Base-by-base conservation (phyloP, 441 rosid species). In the Mallotus japonicus region DNA sequence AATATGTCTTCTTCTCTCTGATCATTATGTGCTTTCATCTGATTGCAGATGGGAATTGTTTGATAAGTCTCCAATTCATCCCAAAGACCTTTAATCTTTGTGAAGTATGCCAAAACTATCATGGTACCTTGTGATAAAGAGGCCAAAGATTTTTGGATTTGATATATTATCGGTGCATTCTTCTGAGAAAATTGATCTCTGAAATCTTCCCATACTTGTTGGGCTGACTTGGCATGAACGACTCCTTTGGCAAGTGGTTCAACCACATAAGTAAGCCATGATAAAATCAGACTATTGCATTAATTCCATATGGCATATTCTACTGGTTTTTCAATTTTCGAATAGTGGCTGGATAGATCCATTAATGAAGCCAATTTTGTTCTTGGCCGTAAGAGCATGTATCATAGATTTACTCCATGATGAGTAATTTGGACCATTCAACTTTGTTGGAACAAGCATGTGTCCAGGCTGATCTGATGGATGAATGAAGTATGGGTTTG, bases 351-450 rank as follows among this genome's bases (percentile, higher is more conserved):
- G 5, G 20, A 16, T 53, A 6, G 56, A 13, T 13, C 56, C 19
- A 5, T 53, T 15, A 7, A 53, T 53, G 56, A 53, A 53, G 17
- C 65, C 47, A 32, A 62, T 62, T 62, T 62, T 62, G 13, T 63
- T 70, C 7, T 76, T 70, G 12, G 68, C 58, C 46, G 15, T 71
- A 5, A 71, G 65, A 5, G 67, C 71, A 32, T 70, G 73, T 9
- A 64, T 14, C 70, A 76, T 63, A 1, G 66, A 14, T 8, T 69
- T 68, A 5, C 61, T 67, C 77, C 62, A 74, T 32, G 51, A 65
- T 40, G 28, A 32, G 53, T 75, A 75, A 19, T 75, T 69, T 6
- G 58, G 8, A 3, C 68, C 62, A 22, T 75, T 69, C 11, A 75
- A 22, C 37, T 67, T 49, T 24, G 28, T 22, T 20, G 57, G n/a